Conservation (phyloP, 345 rosid species). For the Noccaea bulbosa region DNA sequence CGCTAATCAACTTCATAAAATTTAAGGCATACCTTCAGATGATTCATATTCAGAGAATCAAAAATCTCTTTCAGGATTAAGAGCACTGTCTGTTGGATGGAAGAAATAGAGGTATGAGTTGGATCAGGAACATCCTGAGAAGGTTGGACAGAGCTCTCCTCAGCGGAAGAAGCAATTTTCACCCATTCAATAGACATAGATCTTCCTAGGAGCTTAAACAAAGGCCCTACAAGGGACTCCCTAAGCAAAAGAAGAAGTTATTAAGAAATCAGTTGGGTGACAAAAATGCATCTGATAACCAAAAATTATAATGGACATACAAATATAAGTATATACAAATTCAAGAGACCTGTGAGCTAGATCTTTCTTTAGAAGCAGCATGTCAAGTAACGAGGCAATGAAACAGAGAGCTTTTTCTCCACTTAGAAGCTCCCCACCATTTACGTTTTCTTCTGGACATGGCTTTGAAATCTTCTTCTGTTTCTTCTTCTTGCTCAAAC, state of each 20-base stretch:
- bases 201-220: conserved; percentile 73
- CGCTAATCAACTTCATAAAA: conserved; percentile 23
- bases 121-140: conserved; percentile 50
- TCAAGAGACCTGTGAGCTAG: conserved; percentile 65
- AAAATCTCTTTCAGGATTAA: conserved; percentile 71
- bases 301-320: conserved; percentile 9
- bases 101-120: conserved; percentile 44
- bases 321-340: conserved; percentile 25
- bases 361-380: conserved; percentile 78
- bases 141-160: conserved; percentile 48
- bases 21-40: conserved; percentile 56
- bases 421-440: conserved; percentile 39
- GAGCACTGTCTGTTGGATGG: conserved; percentile 66
- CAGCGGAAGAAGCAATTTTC: conserved; percentile 35
- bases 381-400: conserved; percentile 74
- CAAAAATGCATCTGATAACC: conserved; percentile 21
- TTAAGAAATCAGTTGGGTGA: conserved; percentile 18
- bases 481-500: conserved; percentile 65
- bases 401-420: conserved; percentile 57
- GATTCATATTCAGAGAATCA: conserved; percentile 47
- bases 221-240: conserved; percentile 70
- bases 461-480: conserved; percentile 54
- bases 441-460: conserved; percentile 39
- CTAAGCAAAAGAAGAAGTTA: conserved; percentile 46
- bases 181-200: conserved; percentile 57